Evolutionary conservation across 2,329 filamentous ascomycete species (phyloP).

Genomic region (Clarireedia homoeocarpa): DNA sequence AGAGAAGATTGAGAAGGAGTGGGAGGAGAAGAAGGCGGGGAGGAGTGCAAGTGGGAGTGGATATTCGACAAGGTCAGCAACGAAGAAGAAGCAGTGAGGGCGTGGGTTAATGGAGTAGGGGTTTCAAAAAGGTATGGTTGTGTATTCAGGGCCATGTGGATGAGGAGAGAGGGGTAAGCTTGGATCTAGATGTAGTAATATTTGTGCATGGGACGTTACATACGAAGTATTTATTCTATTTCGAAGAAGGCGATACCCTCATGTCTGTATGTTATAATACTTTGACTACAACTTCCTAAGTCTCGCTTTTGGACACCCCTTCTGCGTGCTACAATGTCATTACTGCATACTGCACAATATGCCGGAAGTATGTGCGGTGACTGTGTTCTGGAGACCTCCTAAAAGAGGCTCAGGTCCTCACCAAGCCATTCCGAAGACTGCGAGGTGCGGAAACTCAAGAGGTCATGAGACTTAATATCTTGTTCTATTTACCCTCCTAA

Average conservation of each 20-base stretch:
- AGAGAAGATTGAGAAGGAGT: conserved; percentile 51
- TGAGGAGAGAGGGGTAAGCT: neutral
- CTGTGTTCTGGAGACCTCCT: no score
- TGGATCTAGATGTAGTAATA: neutral
- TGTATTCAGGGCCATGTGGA: neutral
- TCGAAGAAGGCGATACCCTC: neutral
- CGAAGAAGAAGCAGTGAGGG: conserved; percentile 31
- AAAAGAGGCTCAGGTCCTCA: no score
- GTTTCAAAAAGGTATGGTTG: neutral
- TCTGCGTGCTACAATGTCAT: no score
- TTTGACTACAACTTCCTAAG: no score
- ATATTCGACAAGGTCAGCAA: conserved; percentile 23
- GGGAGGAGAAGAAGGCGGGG: conserved; percentile 37
- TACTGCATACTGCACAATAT: no score
- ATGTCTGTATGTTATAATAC: no score
- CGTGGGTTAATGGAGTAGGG: neutral
- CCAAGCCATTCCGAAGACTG: no score
- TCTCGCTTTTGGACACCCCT: no score
- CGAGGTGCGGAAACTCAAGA: no score
- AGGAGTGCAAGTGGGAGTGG: conserved; percentile 10
- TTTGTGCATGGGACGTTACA: neutral
- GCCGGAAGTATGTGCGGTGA: no score
- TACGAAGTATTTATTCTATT: neutral
- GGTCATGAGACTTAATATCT: no score
- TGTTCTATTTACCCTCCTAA: no score